These are phyloP conservation scores for Aristolochia californica DNA, from an alignment of 164 flowering plant genomes.

Conservation along the genomic window DNA sequence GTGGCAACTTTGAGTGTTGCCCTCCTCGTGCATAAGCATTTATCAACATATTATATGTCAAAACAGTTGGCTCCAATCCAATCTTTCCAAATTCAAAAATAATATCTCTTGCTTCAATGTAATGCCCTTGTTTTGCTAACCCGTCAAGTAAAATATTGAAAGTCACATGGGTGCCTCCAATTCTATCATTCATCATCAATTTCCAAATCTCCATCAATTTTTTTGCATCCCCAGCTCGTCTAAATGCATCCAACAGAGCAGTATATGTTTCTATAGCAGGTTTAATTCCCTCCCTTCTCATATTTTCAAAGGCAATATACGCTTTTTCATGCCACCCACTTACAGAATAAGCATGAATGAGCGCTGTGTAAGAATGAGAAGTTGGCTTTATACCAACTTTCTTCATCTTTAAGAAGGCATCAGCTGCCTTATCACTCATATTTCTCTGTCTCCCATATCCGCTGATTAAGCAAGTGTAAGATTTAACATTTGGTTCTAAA, in stretches of 20 bases:
- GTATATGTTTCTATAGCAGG: conserved; percentile 86
- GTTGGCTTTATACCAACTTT: conserved; percentile 63
- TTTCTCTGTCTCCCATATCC: conserved; percentile 81
- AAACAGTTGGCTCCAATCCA: conserved; percentile 65
- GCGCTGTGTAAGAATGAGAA: conserved; percentile 79
- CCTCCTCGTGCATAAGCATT: conserved; percentile 96
- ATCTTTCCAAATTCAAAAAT: conserved; percentile 68
- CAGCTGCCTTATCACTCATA: conserved; percentile 85
- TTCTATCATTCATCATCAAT: conserved; percentile 49
- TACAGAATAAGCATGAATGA: conserved; percentile 81
- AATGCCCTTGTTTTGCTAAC: conserved; percentile 85
- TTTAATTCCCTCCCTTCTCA: conserved; percentile 58
- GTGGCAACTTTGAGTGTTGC: conserved; percentile 68
- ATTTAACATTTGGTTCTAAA: conserved; percentile 66
- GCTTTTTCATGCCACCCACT: conserved; percentile 88
- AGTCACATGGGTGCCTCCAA: conserved; percentile 68
- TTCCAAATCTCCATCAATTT: conserved; percentile 73
- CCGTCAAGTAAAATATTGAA: conserved; percentile 84
- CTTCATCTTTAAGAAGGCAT: conserved; percentile 84
- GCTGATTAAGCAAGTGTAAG: conserved; percentile 77
- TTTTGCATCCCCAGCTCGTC: conserved; percentile 75
- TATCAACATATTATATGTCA: conserved; percentile 91
- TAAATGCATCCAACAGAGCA: conserved; percentile 74
- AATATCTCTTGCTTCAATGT: conserved; percentile 75
- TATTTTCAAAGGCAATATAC: conserved; percentile 49